Percentiles rank a stretch among this genome's conserved stretches.
phyloP scores from a whole-genome alignment of 768 basidiomycete species.

The Russula lepida region DNA sequence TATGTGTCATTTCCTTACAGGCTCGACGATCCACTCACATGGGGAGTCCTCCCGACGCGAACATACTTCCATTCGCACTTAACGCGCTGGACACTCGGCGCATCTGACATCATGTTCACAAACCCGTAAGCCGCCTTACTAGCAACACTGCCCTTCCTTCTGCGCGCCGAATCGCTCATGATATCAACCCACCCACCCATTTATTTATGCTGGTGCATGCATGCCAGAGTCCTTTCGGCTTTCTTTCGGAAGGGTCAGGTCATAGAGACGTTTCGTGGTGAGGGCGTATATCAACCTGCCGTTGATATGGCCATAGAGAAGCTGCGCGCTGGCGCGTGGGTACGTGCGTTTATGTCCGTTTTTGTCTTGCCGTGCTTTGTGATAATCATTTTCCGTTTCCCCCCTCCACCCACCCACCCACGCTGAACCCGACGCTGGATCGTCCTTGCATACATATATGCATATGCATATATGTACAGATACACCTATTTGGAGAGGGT shows the following conservation, averaged over 20 bases:
- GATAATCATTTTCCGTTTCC: no score
- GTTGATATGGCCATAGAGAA: slow-evolving; percentile 76
- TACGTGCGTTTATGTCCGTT: slow-evolving; percentile 36
- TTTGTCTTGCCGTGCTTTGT: no score
- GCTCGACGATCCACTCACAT: slow-evolving; percentile 76
- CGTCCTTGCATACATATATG: no score
- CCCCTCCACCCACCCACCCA: not conserved
- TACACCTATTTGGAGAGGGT: slow-evolving; percentile 88
- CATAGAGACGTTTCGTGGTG: slow-evolving; percentile 86
- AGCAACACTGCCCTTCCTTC: not conserved
- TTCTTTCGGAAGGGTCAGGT: slow-evolving; percentile 90
- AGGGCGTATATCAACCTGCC: slow-evolving; percentile 80
- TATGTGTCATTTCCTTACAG: slow-evolving; percentile 30
- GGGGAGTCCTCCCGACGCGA: slow-evolving; percentile 71
- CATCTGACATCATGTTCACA: slow-evolving; percentile 90
- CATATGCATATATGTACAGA: no score
- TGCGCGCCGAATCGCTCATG: slow-evolving; percentile 25
- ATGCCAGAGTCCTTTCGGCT: slow-evolving; percentile 59
- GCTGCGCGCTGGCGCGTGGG: slow-evolving; percentile 81
- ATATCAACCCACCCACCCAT: no score
- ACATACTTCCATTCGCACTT: slow-evolving; percentile 51
- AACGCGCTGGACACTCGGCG: slow-evolving; percentile 88
- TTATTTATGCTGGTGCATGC: not conserved
- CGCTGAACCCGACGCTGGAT: no score
- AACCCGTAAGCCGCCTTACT: slow-evolving; percentile 54